phyloP scores from a whole-genome alignment of 768 basidiomycete genomes.

The Rhizopogon rudus region DNA sequence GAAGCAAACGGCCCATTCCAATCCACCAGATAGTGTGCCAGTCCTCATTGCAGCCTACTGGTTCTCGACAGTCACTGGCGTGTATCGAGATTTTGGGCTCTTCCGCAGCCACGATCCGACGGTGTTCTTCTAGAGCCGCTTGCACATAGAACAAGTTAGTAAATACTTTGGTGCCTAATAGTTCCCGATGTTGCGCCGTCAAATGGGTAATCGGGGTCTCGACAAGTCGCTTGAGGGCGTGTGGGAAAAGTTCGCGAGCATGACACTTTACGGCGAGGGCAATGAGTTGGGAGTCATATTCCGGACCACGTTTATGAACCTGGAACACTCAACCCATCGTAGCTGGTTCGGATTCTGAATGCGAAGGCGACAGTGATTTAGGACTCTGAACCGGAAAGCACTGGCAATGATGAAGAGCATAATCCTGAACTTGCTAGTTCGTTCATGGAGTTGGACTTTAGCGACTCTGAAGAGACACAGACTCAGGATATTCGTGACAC shows the following conservation, averaged over 20 bases:
- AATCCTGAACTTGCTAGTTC: not conserved
- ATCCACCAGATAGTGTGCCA: conserved; percentile 20
- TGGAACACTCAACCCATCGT: not conserved
- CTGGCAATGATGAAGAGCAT: not conserved
- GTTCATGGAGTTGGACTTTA: not conserved
- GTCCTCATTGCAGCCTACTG: conserved; percentile 8
- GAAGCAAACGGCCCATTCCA: conserved; percentile 15
- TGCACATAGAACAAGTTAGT: not conserved
- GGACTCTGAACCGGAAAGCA: not conserved
- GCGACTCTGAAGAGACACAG: no score
- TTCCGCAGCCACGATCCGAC: conserved; percentile 5
- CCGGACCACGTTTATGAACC: not conserved
- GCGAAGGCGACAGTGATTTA: not conserved
- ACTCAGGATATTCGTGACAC: no score
- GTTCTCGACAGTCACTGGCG: conserved; percentile 2
- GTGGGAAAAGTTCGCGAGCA: not conserved
- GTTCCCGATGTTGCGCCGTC: not conserved
- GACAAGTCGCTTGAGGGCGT: not conserved
- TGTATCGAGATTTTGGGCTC: not conserved
- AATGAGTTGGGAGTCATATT: not conserved
- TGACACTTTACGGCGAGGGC: not conserved
- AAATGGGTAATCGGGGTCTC: not conserved
- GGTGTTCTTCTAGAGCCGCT: not conserved
- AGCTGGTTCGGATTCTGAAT: not conserved
- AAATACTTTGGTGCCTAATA: not conserved